phyloP scores from a whole-genome alignment of 129 eudicot species.

The Lactuca sativa region DNA sequence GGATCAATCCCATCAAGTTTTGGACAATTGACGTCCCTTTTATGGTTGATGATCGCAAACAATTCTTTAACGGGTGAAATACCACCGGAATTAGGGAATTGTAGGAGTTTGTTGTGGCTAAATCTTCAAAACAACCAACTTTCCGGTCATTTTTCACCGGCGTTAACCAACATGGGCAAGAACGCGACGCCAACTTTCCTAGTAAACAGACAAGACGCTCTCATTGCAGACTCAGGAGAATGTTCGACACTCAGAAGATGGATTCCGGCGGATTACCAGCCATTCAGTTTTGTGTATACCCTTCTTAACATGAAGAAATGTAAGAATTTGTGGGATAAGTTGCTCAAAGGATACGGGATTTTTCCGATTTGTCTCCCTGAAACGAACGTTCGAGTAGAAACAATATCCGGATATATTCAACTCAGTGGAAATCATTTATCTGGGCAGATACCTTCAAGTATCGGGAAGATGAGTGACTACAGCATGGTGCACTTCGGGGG shows the following conservation, averaged over 20 bases:
- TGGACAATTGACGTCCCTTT: constrained; percentile 65
- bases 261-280: constrained; percentile 95
- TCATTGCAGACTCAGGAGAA: constrained; percentile 71
- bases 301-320: constrained; percentile 80
- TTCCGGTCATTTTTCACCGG: constrained; percentile 56
- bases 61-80: constrained; percentile 67
- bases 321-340: constrained; percentile 59
- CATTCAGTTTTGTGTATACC: constrained; percentile 78
- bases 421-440: constrained; percentile 68
- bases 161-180: constrained; percentile 51
- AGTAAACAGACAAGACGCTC: constrained; percentile 41
- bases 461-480: constrained; percentile 65
- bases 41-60: constrained; percentile 92
- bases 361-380: constrained; percentile 72
- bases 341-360: constrained; percentile 79
- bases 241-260: constrained; percentile 82
- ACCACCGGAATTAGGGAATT: constrained; percentile 82
- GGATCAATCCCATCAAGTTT: constrained; percentile 74
- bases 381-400: constrained; percentile 40
- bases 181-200: constrained; percentile 60
- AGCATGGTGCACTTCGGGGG: constrained; percentile 75
- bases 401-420: constrained; percentile 73
- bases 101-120: constrained; percentile 87
- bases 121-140: constrained; percentile 75
- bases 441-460: constrained; percentile 55